These are phyloP conservation scores for Emmonsia crescens DNA, from an alignment of 2,329 filamentous ascomycete genomes.

Conservation along the genomic window DNA sequence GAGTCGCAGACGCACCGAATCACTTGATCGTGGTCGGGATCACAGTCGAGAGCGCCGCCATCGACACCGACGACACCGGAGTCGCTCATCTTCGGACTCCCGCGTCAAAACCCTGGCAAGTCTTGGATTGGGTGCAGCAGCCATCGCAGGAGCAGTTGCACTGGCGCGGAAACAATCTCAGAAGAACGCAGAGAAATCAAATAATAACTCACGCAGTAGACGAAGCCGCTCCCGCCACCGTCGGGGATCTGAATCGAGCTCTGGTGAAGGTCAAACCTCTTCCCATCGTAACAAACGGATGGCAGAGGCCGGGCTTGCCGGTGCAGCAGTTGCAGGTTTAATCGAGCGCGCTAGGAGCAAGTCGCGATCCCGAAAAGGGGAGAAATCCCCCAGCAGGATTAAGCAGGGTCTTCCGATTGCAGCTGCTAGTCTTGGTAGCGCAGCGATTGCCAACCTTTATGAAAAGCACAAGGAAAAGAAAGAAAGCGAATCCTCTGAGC, in stretches of 20 bases:
- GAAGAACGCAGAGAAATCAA: conserved; percentile 34
- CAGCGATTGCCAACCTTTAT: conserved; percentile 51
- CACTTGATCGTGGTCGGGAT: conserved; percentile 30
- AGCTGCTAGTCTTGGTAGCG: conserved; percentile 50
- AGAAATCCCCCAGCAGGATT: conserved; percentile 45
- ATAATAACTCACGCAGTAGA: conserved; percentile 35
- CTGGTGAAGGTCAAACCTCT: conserved; percentile 27
- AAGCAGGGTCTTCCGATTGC: conserved; percentile 49
- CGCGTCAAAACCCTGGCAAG: conserved; percentile 44
- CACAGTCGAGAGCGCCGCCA: conserved; percentile 24
- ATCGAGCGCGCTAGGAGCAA: conserved; percentile 48
- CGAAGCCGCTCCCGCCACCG: conserved; percentile 38
- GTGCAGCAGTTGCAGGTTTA: conserved; percentile 52
- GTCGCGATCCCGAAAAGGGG: conserved; percentile 42
- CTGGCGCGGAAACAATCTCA: conserved; percentile 45
- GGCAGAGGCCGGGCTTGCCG: conserved; percentile 51
- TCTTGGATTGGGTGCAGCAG: conserved; percentile 44
- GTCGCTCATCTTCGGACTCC: conserved; percentile 37
- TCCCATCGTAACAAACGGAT: conserved; percentile 47
- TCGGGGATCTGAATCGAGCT: conserved; percentile 22
- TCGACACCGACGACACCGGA: conserved; percentile 21
- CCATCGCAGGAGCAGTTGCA: conserved; percentile 50
- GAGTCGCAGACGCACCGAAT: conserved; percentile 34
- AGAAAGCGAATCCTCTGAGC: conserved; percentile 38
- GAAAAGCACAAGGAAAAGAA: conserved; percentile 53